phyloP scores from a whole-genome alignment of 768 basidiomycete genomes.

The Rickenella mellea region DNA sequence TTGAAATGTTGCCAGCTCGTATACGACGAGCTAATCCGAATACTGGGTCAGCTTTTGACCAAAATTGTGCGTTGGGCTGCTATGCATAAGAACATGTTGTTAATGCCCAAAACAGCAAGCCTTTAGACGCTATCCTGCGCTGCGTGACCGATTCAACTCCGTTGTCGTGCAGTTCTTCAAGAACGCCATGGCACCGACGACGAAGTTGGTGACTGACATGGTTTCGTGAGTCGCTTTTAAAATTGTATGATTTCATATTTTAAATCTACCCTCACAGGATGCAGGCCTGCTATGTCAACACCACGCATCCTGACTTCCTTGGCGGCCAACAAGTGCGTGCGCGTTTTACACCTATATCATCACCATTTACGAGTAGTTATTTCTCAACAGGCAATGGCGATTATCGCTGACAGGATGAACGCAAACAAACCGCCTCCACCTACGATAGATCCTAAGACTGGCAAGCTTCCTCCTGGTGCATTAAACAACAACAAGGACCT shows the following conservation, averaged over 20 bases:
- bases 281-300: conserved; percentile 99
- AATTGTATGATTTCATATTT: background rate
- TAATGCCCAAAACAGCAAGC: conserved; percentile 52
- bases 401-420: conserved; percentile 75
- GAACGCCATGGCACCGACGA: conserved; percentile 85
- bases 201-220: conserved; percentile 88
- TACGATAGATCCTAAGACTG: conserved; percentile 59
- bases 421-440: conserved; percentile 66
- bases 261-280: conserved; percentile 42
- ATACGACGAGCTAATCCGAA: conserved; percentile 95
- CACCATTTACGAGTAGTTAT: conserved; percentile 2
- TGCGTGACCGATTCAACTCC: conserved; percentile 90
- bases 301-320: conserved; percentile 97
- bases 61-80: conserved; percentile 61
- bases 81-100: background rate
- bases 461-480: conserved; percentile 47
- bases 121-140: conserved; percentile 94
- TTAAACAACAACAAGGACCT: conserved; percentile 93
- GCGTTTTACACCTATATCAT: background rate
- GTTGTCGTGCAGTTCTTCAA: conserved; percentile 98
- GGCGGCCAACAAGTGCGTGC: conserved; percentile 74
- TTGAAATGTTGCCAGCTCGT: conserved; percentile 93
- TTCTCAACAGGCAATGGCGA: conserved; percentile 63
- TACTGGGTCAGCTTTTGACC: conserved; percentile 79
- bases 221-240: conserved; percentile 57